A percentile compares a stretch with the other conserved stretches of the same genome.
Evolutionary conservation across 2,329 filamentous ascomycete species (phyloP).

Genomic region (Beauveria sp.): DNA sequence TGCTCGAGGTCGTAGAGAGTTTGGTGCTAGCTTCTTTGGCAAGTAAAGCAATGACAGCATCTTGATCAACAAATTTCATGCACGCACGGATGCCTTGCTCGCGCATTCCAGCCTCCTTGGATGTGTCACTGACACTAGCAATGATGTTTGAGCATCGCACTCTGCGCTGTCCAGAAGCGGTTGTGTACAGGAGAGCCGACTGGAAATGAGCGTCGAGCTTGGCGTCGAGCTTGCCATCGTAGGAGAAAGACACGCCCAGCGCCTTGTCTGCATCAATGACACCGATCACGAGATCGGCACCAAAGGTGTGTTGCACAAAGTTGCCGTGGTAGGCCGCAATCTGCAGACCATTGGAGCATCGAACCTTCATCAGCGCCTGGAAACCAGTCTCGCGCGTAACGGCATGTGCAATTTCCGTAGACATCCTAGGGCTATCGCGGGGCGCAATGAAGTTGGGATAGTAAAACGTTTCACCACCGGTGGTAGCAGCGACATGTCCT

Average conservation of each 20-base stretch:
- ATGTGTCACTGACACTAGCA: slow-evolving; percentile 73
- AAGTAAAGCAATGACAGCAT: slow-evolving; percentile 80
- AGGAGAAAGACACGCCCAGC: slow-evolving; percentile 81
- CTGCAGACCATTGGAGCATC: slow-evolving; percentile 93
- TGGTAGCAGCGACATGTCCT: slow-evolving; percentile 76
- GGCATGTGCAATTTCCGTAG: slow-evolving; percentile 76
- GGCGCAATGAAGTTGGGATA: slow-evolving; percentile 93
- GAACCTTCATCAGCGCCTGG: slow-evolving; percentile 95
- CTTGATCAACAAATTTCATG: slow-evolving; percentile 93
- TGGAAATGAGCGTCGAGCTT: slow-evolving; percentile 98
- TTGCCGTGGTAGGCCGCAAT: slow-evolving; percentile 92
- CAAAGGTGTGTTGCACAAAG: slow-evolving; percentile 92
- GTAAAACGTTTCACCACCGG: slow-evolving; percentile 93
- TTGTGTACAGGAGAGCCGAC: slow-evolving; percentile 88
- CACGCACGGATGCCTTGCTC: slow-evolving; percentile 61
- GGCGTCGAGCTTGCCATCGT: slow-evolving; percentile 94
- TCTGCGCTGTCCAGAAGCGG: slow-evolving; percentile 76
- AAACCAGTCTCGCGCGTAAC: slow-evolving; percentile 88
- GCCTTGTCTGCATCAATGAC: slow-evolving; percentile 91
- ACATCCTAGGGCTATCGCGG: slow-evolving; percentile 76
- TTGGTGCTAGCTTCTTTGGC: slow-evolving; percentile 92
- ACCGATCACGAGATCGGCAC: slow-evolving; percentile 89
- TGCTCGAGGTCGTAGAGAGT: slow-evolving; percentile 59
- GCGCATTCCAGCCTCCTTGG: slow-evolving; percentile 30
- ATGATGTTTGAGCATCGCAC: slow-evolving; percentile 92